Evolutionary conservation across 331 rosid genomes (phyloP), one percentile per base, ranked within the genome.

Genomic region (Rosa hybrid): DNA sequence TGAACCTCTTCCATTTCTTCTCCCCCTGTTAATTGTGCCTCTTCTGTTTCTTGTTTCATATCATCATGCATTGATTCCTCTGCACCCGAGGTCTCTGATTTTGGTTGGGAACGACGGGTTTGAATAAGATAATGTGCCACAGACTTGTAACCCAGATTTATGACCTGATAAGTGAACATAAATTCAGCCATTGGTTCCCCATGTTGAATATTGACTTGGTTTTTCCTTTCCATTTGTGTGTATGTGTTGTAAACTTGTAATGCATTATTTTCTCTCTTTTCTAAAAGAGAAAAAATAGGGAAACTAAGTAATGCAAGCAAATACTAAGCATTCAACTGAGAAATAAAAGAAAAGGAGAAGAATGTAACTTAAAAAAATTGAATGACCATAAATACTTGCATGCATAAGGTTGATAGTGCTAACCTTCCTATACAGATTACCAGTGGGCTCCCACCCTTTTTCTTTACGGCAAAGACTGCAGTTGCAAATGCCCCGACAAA

Each of bases 101-200:
- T 60, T 80, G 44, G 62, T 54, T 74, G 68, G 72, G 78, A 8
- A 38, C 84, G 44, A 6, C 59, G 78, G 44, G 88, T 90, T 85
- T 90, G 88, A 76, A 93, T 86, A 81, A 93, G 94, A 85, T 89
- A 91, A 84, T 93, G 98, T 38, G 98, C 97, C 81, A 93, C 95
- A 30, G 97, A 93, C 85, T 93, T 93, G 93, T 87, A 93, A 63
- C 97, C 98, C 81, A 85, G 82, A 64, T 84, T 81, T 11, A 16
- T 13, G 63, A 88, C 94, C 97, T 93, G 80, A 44, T 14, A 74
- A 78, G 70, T 2, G 18, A 65, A 83, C 17, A 25, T 20, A 72
- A 80, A 50, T 6, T 68, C 71, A 74, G 69, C 42, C 42, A 49
- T 80, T 77, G 71, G 79, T 75, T 85, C 48, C 63, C 54, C 54